phyloP scores from a whole-genome alignment of 495 filamentous ascomycete genomes.

The Annulohypoxylon bovei region DNA sequence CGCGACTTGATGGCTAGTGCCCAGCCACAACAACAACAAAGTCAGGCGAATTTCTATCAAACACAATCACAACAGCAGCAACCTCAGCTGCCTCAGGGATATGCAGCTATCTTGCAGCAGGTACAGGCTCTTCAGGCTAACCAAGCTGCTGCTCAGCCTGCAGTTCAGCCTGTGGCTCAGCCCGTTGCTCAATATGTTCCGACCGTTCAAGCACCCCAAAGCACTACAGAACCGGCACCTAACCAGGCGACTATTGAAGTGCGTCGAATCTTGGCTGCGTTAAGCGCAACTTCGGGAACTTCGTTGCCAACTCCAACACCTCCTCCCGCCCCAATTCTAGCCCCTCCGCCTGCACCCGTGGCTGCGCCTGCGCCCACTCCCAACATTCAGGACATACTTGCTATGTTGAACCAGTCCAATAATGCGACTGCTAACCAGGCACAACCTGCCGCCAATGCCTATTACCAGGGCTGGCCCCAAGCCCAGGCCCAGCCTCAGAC shows the following conservation, averaged over 20 bases:
- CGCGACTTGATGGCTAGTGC: constrained; percentile 42
- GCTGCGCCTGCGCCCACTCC: neutral
- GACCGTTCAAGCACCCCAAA: constrained; percentile 18
- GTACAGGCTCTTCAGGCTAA: constrained; percentile 45
- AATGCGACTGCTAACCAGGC: neutral
- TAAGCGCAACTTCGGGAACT: constrained; percentile 7
- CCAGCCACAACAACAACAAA: constrained; percentile 15
- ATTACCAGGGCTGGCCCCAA: constrained; percentile 24
- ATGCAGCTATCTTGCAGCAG: constrained; percentile 39
- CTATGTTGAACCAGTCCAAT: neutral
- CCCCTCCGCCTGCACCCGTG: neutral
- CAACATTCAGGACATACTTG: constrained; percentile 5
- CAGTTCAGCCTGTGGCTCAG: neutral
- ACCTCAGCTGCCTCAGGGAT: neutral
- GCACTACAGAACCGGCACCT: constrained; percentile 1
- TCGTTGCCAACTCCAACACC: constrained; percentile 1
- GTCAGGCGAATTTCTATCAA: neutral
- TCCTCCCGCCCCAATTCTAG: neutral
- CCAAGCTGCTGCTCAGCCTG: constrained; percentile 25
- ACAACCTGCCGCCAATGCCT: neutral
- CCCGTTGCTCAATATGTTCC: neutral
- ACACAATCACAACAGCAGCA: constrained; percentile 32
- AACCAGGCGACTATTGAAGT: constrained; percentile 1
- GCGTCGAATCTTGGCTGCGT: constrained; percentile 30
- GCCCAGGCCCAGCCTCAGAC: constrained; percentile 34